Conservation (phyloP, 2,329 filamentous ascomycete species). For the Penicillium brasilianum region DNA sequence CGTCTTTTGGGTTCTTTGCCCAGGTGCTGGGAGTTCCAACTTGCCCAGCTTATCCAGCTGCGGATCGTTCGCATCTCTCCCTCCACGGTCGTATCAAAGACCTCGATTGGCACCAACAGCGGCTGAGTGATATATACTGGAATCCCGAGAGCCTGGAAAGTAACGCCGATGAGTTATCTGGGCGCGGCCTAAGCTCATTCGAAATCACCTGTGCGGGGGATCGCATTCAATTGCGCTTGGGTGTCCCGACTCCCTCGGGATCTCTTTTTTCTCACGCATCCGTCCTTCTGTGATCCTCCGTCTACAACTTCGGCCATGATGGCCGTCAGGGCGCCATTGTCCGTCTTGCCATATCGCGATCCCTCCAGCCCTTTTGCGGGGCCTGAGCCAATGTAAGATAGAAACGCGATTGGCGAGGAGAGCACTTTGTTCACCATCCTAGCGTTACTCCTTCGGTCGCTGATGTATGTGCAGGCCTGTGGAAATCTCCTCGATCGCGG, state of each 20-base stretch:
- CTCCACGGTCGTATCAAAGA: slow-evolving; percentile 14
- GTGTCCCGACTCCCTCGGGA: neutral
- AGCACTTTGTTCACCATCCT: neutral
- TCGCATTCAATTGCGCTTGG: neutral
- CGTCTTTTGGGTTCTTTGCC: neutral
- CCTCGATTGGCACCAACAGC: slow-evolving; percentile 20
- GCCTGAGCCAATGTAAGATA: slow-evolving; percentile 30
- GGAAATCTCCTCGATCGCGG: slow-evolving; percentile 13
- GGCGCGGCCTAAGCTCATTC: slow-evolving; percentile 22
- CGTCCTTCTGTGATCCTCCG: slow-evolving; percentile 9
- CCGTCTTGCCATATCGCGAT: slow-evolving; percentile 31
- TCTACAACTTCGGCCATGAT: slow-evolving; percentile 29
- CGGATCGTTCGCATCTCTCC: neutral
- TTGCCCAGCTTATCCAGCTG: neutral
- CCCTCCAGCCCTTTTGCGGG: slow-evolving; percentile 23
- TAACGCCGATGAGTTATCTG: slow-evolving; percentile 1
- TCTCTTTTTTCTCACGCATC: slow-evolving; percentile 2
- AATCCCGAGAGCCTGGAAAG: neutral
- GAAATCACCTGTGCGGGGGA: slow-evolving; percentile 16
- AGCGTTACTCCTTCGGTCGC: neutral
- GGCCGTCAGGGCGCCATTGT: slow-evolving; percentile 37
- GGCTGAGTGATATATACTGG: neutral
- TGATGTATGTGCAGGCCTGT: slow-evolving; percentile 25
- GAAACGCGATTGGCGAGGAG: neutral
- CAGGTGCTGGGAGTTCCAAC: neutral